Base-by-base conservation (phyloP, 1,284 basidiomycete genomes). In the Leccinum griseonigrum region DNA sequence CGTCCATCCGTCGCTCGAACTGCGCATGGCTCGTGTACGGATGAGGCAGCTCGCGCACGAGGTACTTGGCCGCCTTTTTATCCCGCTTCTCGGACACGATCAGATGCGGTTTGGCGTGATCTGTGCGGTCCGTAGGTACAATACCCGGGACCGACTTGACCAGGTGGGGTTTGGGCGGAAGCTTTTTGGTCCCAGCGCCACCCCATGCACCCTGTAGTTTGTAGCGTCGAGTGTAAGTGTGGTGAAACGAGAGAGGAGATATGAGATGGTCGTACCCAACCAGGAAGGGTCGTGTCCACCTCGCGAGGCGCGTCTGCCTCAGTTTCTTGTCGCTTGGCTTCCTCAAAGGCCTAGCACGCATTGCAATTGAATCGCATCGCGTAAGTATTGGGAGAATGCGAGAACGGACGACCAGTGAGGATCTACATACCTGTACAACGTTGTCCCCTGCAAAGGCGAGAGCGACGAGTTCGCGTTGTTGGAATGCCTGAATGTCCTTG, bases 381-480 rank as follows among this genome's bases (percentile, higher is more conserved):
- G 31, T 66, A 38, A 67, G 54, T 29, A 58, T 40, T 32, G 26
- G 3, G 28, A 29, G 13, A 13, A 3, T 4, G 13, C 6, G 22
- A 18, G 22, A 31, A 13, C 18, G 4, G 18, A 10, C 29, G 3
- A 22, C 16, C 13, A 4, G n/a, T 31, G n/a, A 29, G 52, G n/a
- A 7, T 16, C 22, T 14, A 18, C 83, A 28, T 69, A 93, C 92
- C 74, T 91, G 85, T 0, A 97, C 88, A 11, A 98, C 97, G 70
- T 98, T 92, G 75, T 99, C 97, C 1, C 94, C 94, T 0, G 97
- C 97, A 78, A 99, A 99, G 0, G 97, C 97, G 63, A 90, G 86
- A 1, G 95, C 91, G 8, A 99, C 95, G 4, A 99, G 82, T 66
- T 97, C 92, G 28, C 91, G 83, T 74, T 97, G 95, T 72, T 91